phyloP scores from a whole-genome alignment of 225 moss, liverwort and hornwort species.

The Bryoerythrophyllum caledonicum region DNA sequence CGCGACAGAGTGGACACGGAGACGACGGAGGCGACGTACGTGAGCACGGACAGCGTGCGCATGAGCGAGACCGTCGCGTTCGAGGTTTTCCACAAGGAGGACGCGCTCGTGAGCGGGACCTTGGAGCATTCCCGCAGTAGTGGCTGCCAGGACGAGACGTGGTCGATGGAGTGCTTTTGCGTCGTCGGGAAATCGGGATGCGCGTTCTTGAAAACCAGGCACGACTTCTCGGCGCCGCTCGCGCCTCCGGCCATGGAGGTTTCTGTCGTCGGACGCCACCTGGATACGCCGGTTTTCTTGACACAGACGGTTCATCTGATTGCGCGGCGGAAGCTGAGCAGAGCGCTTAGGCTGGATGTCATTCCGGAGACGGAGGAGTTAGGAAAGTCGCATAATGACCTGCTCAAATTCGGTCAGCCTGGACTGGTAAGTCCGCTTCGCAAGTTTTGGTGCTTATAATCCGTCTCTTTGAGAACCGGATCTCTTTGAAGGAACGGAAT shows the following conservation, averaged over 20 bases:
- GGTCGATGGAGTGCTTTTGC: constrained; percentile 65
- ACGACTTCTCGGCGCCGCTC: constrained; percentile 39
- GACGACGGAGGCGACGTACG: constrained; percentile 61
- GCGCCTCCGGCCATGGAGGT: constrained; percentile 59
- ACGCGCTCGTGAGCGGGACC: constrained; percentile 49
- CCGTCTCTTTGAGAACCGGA: neutral
- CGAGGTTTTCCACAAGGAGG: constrained; percentile 50
- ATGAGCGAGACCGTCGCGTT: constrained; percentile 58
- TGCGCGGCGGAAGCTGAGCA: constrained; percentile 46
- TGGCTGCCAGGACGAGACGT: constrained; percentile 9
- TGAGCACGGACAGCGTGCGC: constrained; percentile 65
- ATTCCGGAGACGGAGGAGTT: constrained; percentile 71
- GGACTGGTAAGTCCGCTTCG: constrained; percentile 36
- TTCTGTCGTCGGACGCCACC: constrained; percentile 59
- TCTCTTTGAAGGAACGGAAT: neutral
- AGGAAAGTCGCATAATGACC: constrained; percentile 36
- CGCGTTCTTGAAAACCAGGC: constrained; percentile 47
- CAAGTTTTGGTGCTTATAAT: too few relatives aligned
- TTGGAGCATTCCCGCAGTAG: constrained; percentile 40
- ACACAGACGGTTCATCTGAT: constrained; percentile 63
- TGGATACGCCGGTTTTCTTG: constrained; percentile 45
- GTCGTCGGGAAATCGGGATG: constrained; percentile 62
- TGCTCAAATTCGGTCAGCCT: constrained; percentile 37
- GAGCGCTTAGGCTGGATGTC: constrained; percentile 49
- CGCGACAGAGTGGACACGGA: constrained; percentile 63